Conservation (phyloP, 1,284 basidiomycete genomes). For the Malassezia japonica region DNA sequence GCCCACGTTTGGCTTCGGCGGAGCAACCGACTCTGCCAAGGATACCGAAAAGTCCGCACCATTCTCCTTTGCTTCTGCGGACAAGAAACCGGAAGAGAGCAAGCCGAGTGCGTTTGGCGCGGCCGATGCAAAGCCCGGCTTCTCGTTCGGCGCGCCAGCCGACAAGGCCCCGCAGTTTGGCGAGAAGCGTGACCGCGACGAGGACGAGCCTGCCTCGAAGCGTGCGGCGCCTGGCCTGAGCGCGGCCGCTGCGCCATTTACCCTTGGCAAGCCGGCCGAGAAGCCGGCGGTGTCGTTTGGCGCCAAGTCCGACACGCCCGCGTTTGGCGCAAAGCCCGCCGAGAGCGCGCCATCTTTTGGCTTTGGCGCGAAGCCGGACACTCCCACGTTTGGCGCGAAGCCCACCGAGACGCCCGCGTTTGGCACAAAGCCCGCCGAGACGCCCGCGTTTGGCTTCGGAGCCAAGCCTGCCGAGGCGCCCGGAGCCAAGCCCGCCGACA, state of each 20-base stretch:
- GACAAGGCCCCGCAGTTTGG: neutral
- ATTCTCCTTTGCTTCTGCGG: neutral
- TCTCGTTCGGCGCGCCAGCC: constrained; percentile 5
- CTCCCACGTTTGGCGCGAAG: neutral
- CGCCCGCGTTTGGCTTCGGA: neutral
- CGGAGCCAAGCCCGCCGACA: neutral
- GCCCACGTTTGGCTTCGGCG: neutral
- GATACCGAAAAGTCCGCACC: neutral
- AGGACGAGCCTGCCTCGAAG: constrained; percentile 7
- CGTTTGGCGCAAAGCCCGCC: constrained; percentile 5
- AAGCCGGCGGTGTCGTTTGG: constrained; percentile 12
- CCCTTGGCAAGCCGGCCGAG: constrained; percentile 21
- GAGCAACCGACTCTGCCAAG: neutral
- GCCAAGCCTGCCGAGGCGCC: neutral
- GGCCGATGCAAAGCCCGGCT: constrained; percentile 9
- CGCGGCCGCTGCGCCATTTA: constrained; percentile 12
- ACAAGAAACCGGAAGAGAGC: too few species aligned
- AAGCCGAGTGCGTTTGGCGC: too few species aligned
- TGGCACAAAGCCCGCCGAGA: neutral
- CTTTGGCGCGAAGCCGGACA: constrained; percentile 1
- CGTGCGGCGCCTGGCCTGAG: neutral
- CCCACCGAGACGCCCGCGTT: neutral
- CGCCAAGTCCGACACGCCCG: neutral
- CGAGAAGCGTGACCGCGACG: constrained; percentile 5
- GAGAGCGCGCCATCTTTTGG: constrained; percentile 8